phyloP scores from a whole-genome alignment of 176 grass and related monocot genomes.

The Saccharum officinarum region DNA sequence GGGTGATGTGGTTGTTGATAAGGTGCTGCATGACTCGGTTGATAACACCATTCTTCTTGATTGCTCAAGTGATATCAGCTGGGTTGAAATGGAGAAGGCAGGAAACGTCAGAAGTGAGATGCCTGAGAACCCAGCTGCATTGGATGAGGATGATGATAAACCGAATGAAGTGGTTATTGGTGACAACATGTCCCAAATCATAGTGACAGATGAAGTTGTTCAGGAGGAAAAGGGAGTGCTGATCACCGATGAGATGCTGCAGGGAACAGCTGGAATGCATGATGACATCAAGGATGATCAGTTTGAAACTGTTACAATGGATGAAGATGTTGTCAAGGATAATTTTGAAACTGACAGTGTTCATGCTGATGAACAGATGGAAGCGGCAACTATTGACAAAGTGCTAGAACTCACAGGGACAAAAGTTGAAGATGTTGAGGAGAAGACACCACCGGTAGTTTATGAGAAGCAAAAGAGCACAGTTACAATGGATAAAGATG shows the following conservation, averaged over 20 bases:
- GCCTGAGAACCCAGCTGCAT: neutral
- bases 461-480: neutral
- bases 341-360: neutral
- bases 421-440: neutral
- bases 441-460: neutral
- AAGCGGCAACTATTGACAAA: too few relatives aligned
- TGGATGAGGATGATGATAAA: neutral
- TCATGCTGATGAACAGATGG: too few relatives aligned
- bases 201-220: neutral
- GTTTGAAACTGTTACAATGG: neutral
- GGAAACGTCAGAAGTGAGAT: neutral
- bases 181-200: neutral
- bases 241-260: neutral
- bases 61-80: neutral
- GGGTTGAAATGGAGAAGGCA: neutral
- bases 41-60: neutral
- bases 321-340: neutral
- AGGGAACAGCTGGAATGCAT: neutral
- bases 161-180: neutral
- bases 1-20: neutral
- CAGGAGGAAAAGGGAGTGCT: neutral
- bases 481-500: neutral
- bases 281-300: neutral
- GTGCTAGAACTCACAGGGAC: too few relatives aligned
- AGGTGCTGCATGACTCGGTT: neutral